phyloP scores from a whole-genome alignment of 148 eudicot species.

The Drosera capensis region DNA sequence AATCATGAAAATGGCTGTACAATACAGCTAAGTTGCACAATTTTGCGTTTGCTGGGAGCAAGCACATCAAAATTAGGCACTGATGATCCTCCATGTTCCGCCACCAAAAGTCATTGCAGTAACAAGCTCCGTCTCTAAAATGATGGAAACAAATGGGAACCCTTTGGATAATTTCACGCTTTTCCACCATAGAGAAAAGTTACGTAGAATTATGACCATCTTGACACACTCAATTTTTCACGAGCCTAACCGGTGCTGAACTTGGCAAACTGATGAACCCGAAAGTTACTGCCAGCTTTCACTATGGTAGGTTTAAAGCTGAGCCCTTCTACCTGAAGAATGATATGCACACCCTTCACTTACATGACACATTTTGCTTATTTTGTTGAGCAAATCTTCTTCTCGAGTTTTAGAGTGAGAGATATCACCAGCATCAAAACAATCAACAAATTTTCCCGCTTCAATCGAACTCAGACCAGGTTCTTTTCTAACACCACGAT shows the following conservation, averaged over 20 bases:
- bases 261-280: slow-evolving; percentile 16
- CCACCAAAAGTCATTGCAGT: too few relatives aligned
- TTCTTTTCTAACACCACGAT: slow-evolving; percentile 14
- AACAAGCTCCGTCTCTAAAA: too few relatives aligned
- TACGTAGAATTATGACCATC: slow-evolving; percentile 19
- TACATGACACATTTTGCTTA: slow-evolving; percentile 9
- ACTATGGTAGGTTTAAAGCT: slow-evolving; percentile 8
- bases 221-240: slow-evolving; percentile 22
- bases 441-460: slow-evolving; percentile 9
- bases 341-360: slow-evolving; percentile 6
- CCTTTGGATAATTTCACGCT: too few relatives aligned
- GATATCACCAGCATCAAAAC: slow-evolving; percentile 12
- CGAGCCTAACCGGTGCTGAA: slow-evolving; percentile 9
- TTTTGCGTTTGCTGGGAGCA: too few relatives aligned
- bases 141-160: too few relatives aligned
- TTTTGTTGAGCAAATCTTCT: slow-evolving; percentile 9
- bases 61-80: too few relatives aligned
- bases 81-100: too few relatives aligned
- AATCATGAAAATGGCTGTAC: too few relatives aligned
- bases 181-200: slow-evolving; percentile 15
- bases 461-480: slow-evolving; percentile 26
- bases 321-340: neutral
- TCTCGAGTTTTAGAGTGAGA: slow-evolving; percentile 13
- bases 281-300: slow-evolving; percentile 21
- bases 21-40: too few relatives aligned